Conservation (phyloP, 257 asterid genomes). For the Nyctanthes arbortristis region DNA sequence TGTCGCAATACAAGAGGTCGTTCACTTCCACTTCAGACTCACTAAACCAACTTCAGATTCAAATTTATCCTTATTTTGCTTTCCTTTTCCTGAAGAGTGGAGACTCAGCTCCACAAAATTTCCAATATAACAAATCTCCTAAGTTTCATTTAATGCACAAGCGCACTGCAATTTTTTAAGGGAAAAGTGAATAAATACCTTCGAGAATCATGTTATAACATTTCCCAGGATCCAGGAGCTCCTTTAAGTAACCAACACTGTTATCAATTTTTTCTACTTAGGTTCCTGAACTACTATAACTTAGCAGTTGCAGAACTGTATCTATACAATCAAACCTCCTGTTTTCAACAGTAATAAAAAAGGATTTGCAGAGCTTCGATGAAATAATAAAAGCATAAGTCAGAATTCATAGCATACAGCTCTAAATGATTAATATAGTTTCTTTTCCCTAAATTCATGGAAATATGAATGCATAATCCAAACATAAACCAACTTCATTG, state of each 20-base stretch:
- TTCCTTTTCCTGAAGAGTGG: background rate
- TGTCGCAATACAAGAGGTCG: background rate
- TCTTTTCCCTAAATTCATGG: no score
- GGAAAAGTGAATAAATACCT: background rate
- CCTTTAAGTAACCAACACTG: background rate
- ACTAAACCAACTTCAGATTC: background rate
- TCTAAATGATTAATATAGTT: background rate
- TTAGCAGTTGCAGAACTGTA: background rate
- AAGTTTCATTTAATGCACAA: background rate
- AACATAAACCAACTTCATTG: background rate
- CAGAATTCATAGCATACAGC: background rate
- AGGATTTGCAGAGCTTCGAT: background rate
- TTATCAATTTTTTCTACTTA: background rate
- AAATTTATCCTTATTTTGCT: background rate
- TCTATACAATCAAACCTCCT: background rate
- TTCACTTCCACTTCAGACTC: no score
- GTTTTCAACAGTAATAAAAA: background rate
- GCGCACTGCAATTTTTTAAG: background rate
- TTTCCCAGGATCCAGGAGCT: background rate
- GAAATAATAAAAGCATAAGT: background rate
- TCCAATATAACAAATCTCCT: no score
- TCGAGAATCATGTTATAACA: background rate
- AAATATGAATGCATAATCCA: background rate
- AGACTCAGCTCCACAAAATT: background rate
- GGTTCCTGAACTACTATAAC: background rate